Evolutionary conservation across 2,329 filamentous ascomycete species (phyloP).

Genomic region (Pseudogymnoascus sp.): DNA sequence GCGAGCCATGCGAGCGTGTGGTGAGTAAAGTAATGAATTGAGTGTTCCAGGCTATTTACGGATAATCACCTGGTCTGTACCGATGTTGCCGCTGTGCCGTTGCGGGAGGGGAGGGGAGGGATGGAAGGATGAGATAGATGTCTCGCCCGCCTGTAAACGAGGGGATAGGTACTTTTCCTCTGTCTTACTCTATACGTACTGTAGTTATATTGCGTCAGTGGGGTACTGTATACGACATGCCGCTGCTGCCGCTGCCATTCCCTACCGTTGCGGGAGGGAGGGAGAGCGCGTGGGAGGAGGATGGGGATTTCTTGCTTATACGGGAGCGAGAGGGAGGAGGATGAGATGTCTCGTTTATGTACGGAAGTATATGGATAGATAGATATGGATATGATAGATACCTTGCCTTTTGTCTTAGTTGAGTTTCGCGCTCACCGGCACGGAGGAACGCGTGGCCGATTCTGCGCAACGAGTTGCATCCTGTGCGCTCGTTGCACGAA

Average conservation of each 20-base stretch:
- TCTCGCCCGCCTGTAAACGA: not conserved
- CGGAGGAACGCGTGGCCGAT: no score
- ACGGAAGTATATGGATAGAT: no score
- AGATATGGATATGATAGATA: no score
- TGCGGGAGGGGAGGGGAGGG: not conserved
- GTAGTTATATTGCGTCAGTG: not conserved
- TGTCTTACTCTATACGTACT: not conserved
- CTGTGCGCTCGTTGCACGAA: not conserved
- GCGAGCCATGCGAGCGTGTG: not conserved
- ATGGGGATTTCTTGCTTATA: not conserved
- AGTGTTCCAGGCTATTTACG: not conserved
- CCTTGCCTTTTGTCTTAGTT: no score
- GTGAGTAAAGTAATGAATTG: not conserved
- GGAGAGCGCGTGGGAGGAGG: not conserved
- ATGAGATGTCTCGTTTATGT: no score
- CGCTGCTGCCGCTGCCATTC: no score
- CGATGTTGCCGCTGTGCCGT: not conserved
- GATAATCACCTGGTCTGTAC: not conserved
- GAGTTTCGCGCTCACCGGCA: no score
- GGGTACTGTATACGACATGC: not conserved
- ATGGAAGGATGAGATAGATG: not conserved
- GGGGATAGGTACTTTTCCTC: not conserved
- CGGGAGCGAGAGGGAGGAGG: no score
- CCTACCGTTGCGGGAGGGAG: no score
- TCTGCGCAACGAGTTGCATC: not conserved